Percentiles rank a stretch among this genome's conserved stretches.
phyloP scores from a whole-genome alignment of 2,329 filamentous ascomycete species.

The Ophiocordyceps camponoti-rufipedis region DNA sequence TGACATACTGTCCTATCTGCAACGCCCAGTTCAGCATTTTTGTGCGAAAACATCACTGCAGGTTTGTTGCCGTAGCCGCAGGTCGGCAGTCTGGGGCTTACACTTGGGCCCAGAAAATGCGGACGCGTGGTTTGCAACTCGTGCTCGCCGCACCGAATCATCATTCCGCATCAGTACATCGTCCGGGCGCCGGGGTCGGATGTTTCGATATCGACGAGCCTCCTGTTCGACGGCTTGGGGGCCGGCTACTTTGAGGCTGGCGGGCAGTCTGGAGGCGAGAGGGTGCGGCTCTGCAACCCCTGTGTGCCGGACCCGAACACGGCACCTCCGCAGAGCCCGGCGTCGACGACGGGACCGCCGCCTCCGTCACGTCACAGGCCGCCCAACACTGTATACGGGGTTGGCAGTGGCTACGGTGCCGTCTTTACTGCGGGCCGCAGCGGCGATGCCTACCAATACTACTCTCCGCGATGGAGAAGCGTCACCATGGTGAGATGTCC shows the following conservation, averaged over 20 bases:
- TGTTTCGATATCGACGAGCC: slow-evolving; percentile 14
- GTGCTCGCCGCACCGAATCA: slow-evolving; percentile 89
- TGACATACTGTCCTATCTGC: slow-evolving; percentile 73
- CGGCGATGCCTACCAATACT: slow-evolving; percentile 17
- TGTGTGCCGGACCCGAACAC: slow-evolving; percentile 45
- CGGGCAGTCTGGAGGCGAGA: slow-evolving; percentile 33
- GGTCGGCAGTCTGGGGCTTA: not conserved
- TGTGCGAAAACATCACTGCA: slow-evolving; percentile 83
- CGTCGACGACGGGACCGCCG: slow-evolving; percentile 11
- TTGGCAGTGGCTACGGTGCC: slow-evolving; percentile 4
- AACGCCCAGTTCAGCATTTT: slow-evolving; percentile 63
- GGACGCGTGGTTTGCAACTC: slow-evolving; percentile 77
- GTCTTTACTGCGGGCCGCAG: slow-evolving; percentile 12
- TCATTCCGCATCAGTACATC: slow-evolving; percentile 84
- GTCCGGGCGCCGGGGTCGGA: slow-evolving; percentile 50
- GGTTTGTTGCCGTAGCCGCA: slow-evolving; percentile 26
- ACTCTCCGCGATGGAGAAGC: slow-evolving; percentile 20
- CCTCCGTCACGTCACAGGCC: slow-evolving; percentile 24
- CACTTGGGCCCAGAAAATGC: slow-evolving; percentile 48
- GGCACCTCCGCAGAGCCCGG: slow-evolving; percentile 29
- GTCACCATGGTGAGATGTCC: slow-evolving; percentile 26
- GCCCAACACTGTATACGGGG: slow-evolving; percentile 20
- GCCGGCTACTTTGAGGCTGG: slow-evolving; percentile 23
- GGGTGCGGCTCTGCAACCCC: slow-evolving; percentile 41
- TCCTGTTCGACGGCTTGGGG: slow-evolving; percentile 20